These are phyloP conservation scores for Gillenia trifoliata DNA, from an alignment of 306 rosid species.

Conservation along the genomic window DNA sequence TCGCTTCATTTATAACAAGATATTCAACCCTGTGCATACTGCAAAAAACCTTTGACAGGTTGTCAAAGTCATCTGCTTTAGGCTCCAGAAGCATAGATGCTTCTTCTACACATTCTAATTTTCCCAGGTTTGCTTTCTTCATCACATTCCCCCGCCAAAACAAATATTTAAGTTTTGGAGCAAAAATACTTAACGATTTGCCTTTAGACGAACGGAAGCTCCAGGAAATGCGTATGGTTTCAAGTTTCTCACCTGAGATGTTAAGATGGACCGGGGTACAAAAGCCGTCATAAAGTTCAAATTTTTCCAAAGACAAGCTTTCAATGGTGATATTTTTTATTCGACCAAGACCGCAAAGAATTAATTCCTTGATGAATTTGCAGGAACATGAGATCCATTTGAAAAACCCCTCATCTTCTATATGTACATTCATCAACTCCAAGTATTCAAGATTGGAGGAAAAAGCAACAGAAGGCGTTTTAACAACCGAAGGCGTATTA, in stretches of 20 bases:
- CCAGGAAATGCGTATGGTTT: not conserved
- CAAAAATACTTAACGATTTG: not conserved
- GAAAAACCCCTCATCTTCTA: not conserved
- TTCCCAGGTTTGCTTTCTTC: not conserved
- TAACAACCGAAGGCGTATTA: not conserved
- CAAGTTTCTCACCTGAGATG: not conserved
- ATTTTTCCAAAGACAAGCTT: not conserved
- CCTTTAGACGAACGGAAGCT: not conserved
- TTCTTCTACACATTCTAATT: not conserved
- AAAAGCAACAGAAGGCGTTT: not conserved
- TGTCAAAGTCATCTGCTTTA: not conserved
- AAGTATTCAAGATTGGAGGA: not conserved
- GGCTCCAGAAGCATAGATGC: not conserved
- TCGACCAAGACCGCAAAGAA: not conserved
- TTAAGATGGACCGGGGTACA: not conserved
- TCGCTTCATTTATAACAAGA: not conserved
- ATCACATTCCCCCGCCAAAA: not conserved
- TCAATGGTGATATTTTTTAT: not conserved
- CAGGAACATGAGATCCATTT: not conserved
- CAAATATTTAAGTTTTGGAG: not conserved
- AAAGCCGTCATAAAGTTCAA: not conserved
- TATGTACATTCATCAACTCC: not conserved
- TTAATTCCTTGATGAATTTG: not conserved
- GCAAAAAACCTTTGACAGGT: not conserved
- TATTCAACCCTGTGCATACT: not conserved